Evolutionary conservation across 73 alveolate species (phyloP), one percentile per base, ranked within the genome.

Genomic region (Paramecium sexaurelia): DNA sequence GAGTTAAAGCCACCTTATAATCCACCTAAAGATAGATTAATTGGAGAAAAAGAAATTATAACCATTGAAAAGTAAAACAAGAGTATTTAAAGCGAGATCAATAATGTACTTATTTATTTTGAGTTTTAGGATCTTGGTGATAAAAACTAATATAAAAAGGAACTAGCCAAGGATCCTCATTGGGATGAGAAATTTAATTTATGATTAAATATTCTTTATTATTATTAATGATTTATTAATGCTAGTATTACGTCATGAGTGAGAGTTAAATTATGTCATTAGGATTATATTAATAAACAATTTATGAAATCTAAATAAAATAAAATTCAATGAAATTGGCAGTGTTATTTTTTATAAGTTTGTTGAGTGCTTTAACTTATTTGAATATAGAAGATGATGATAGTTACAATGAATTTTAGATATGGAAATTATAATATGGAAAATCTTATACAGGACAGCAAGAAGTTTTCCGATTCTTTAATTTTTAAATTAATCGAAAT

Each of bases 11-110:
- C 94, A 22, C 94, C 94, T 3, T 88, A 88, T n/a, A 45, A 69
- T 13, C 94, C 91, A 17, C 94, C 94, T 13, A 88, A 88, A 75
- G 94, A 88, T 39, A 88, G 83, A 37, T 7, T 88, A 27, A 88
- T 88, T 33, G 37, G 91, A 26, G 94, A 88, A 0, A 82, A 56
- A 15, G 94, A 88, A 88, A 69, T 88, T 8, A 22, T 55, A 67
- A 22, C 51, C 40, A 39, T 71, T 32, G 94, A 88, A 40, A 45
- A 43, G 19, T 27, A 41, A 19, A 55, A 57, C 19, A 88, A 88
- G 41, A 29, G 24, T 13, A 39, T 88, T 10, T 37, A 56, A 39
- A 27, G 55, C 2, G 94, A 88, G 43, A 69, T 66, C 19, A 85
- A 61, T 8, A 61, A 11, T 36, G 73, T 51, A 51, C 0, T n/a